A percentile compares a stretch with the other conserved stretches of the same genome.
Conservation (phyloP, 2,329 filamentous ascomycete species). For the Dactylellina leptospora region DNA sequence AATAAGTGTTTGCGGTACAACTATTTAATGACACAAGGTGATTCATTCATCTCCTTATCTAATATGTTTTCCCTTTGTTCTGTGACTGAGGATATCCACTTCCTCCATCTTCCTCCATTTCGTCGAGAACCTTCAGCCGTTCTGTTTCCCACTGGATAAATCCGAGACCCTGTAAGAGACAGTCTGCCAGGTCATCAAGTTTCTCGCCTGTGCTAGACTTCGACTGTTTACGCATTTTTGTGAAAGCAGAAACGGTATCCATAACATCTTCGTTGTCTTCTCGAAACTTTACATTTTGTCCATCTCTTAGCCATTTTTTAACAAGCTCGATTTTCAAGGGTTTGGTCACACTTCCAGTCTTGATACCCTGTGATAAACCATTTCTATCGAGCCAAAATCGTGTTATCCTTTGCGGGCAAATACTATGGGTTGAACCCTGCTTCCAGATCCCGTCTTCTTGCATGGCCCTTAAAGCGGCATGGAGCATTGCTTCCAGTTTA, state of each 20-base stretch:
- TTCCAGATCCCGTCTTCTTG: slow-evolving; percentile 62
- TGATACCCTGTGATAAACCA: slow-evolving; percentile 2
- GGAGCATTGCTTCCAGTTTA: slow-evolving; percentile 81
- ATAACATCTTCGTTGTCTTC: slow-evolving; percentile 12
- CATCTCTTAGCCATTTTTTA: slow-evolving; percentile 64
- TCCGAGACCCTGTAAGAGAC: slow-evolving; percentile 77
- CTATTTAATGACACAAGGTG: too few relatives aligned
- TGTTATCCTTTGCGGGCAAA: slow-evolving; percentile 41
- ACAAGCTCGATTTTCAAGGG: slow-evolving; percentile 71
- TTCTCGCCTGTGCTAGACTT: slow-evolving; percentile 63
- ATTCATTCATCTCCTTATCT: too few relatives aligned
- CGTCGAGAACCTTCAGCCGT: slow-evolving; percentile 58
- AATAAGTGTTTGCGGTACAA: too few relatives aligned
- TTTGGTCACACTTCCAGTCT: slow-evolving; percentile 16
- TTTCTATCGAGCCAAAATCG: slow-evolving; percentile 33
- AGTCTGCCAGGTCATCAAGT: slow-evolving; percentile 83
- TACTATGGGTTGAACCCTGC: slow-evolving; percentile 56
- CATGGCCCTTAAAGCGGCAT: slow-evolving; percentile 72
- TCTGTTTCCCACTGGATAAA: slow-evolving; percentile 80
- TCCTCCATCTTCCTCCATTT: not conserved
- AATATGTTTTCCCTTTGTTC: not conserved
- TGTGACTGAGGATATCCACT: too few relatives aligned
- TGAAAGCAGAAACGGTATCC: slow-evolving; percentile 55
- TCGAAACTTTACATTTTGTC: slow-evolving; percentile 53
- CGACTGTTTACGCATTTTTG: slow-evolving; percentile 26